These are phyloP conservation scores for Aspergillus ochraceus DNA, from an alignment of 2,329 filamentous ascomycete species.

Conservation along the genomic window DNA sequence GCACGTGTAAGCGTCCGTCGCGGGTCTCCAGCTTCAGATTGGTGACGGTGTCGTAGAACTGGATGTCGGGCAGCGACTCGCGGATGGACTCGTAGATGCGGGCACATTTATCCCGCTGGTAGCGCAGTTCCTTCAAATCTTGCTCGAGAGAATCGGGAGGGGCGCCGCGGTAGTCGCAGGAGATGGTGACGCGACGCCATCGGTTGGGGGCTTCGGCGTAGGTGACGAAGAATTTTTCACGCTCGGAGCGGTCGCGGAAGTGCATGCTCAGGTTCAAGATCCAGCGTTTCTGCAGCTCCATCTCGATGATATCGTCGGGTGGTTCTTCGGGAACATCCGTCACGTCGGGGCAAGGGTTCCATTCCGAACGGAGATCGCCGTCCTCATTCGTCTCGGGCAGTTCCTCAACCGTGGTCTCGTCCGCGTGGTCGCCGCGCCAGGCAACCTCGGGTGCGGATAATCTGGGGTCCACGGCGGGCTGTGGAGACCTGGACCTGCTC, in stretches of 20 bases:
- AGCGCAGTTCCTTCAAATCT: constrained; percentile 74
- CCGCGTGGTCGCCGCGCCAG: constrained; percentile 31
- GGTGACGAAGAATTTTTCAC: constrained; percentile 98
- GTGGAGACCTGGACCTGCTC: constrained; percentile 45
- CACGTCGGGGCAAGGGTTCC: constrained; percentile 28
- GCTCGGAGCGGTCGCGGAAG: constrained; percentile 86
- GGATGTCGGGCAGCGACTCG: constrained; percentile 86
- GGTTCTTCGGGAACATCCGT: constrained; percentile 25
- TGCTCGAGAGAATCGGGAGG: constrained; percentile 79
- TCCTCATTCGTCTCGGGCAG: constrained; percentile 31
- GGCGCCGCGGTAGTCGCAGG: constrained; percentile 84
- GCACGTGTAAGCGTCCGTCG: constrained; percentile 85
- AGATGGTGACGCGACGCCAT: constrained; percentile 89
- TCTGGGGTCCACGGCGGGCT: constrained; percentile 37
- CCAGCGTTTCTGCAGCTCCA: constrained; percentile 85
- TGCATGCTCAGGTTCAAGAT: constrained; percentile 98
- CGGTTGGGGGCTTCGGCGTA: constrained; percentile 76
- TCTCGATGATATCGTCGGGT: constrained; percentile 56
- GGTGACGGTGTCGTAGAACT: constrained; percentile 94
- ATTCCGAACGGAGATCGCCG: constrained; percentile 27
- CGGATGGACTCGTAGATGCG: constrained; percentile 94
- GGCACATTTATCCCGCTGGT: constrained; percentile 87
- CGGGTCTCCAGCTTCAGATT: constrained; percentile 91
- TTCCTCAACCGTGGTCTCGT: constrained; percentile 34
- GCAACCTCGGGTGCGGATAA: constrained; percentile 44